These are phyloP conservation scores for Colletotrichum graminicola DNA, from an alignment of 2,329 filamentous ascomycete genomes.

Conservation along the genomic window DNA sequence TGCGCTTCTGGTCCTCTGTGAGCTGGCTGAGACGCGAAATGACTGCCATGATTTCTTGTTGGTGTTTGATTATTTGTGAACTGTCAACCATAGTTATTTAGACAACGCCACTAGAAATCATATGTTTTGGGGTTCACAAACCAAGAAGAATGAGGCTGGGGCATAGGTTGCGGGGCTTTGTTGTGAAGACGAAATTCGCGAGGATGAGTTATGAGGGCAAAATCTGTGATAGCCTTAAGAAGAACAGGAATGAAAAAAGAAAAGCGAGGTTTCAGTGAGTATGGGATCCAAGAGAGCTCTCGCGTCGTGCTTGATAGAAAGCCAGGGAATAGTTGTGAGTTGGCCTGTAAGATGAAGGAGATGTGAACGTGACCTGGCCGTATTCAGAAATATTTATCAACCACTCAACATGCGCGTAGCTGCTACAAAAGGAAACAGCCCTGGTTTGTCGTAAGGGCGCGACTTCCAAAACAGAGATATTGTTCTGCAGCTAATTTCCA, in stretches of 20 bases:
- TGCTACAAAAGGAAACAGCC: neutral
- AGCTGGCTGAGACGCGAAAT: conserved; percentile 17
- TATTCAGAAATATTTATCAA: neutral
- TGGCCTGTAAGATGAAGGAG: neutral
- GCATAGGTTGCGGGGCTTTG: neutral
- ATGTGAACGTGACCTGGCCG: neutral
- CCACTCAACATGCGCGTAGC: no score
- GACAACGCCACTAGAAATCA: no score
- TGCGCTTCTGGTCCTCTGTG: neutral
- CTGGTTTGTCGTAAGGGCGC: neutral
- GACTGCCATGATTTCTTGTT: conserved; percentile 6
- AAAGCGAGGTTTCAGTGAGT: no score
- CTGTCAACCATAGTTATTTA: neutral
- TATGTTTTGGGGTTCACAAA: neutral
- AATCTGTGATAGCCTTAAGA: neutral
- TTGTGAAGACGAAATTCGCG: neutral
- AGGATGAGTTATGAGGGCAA: no score
- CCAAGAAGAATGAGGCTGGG: neutral
- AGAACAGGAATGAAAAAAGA: neutral
- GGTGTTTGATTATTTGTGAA: neutral
- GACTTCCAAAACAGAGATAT: neutral
- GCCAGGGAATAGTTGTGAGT: neutral
- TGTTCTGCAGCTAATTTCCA: neutral
- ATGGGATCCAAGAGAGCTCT: neutral
- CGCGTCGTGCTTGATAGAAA: neutral